These are phyloP conservation scores for Claviceps capensis DNA, from an alignment of 2,329 filamentous ascomycete species.

Conservation along the genomic window DNA sequence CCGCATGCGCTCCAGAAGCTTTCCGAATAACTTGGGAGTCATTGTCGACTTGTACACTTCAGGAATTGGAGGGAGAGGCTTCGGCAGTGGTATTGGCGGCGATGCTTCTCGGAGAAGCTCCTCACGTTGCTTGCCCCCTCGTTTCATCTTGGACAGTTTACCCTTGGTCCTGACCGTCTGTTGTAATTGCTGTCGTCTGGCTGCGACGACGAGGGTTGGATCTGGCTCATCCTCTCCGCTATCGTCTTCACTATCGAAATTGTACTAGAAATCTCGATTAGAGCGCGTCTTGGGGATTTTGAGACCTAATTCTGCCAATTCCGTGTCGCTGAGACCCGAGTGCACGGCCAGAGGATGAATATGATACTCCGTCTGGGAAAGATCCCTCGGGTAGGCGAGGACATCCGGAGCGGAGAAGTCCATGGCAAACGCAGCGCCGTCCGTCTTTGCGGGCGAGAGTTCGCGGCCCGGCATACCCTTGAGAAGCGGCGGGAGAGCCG, in stretches of 20 bases:
- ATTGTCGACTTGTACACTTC: conserved; percentile 13
- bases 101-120: conserved; percentile 10
- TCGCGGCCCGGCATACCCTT: conserved; percentile 25
- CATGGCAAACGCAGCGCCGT: conserved; percentile 20
- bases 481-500: conserved; percentile 28
- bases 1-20: conserved; percentile 15
- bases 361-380: conserved; percentile 21
- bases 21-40: conserved; percentile 15
- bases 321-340: conserved; percentile 13
- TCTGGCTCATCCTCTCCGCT: conserved; percentile 8
- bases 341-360: conserved; percentile 23
- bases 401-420: conserved; percentile 17
- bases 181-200: neutral
- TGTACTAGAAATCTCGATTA: conserved; percentile 24
- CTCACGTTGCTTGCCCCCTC: conserved; percentile 5
- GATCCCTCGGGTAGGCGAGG: conserved; percentile 20
- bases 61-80: conserved; percentile 19
- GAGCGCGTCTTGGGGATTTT: conserved; percentile 20
- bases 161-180: neutral
- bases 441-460: conserved; percentile 23
- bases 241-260: conserved; percentile 22
- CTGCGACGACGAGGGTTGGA: neutral
- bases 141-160: conserved; percentile 2
- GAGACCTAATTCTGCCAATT: conserved; percentile 18
- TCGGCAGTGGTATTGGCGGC: neutral